These are phyloP conservation scores for Arachnomyces sp. DNA, from an alignment of 2,329 filamentous ascomycete species.

Conservation along the genomic window DNA sequence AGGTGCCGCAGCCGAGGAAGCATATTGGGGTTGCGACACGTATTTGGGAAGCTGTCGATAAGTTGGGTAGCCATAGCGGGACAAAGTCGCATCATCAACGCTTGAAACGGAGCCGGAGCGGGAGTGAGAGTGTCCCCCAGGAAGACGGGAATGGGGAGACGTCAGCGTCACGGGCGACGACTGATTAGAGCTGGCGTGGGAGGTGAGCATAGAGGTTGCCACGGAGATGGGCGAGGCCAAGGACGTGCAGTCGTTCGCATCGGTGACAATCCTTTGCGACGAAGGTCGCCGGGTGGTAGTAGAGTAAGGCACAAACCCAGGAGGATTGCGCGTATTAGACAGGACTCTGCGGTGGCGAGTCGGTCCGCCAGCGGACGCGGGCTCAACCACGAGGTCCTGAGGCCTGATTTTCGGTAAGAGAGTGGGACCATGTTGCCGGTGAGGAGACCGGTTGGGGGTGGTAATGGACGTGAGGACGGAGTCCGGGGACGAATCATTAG, in stretches of 20 bases:
- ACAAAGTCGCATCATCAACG: conserved; percentile 59
- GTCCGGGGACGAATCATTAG: conserved; percentile 59
- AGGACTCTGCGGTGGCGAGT: conserved; percentile 51
- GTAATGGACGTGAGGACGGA: conserved; percentile 61
- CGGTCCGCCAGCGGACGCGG: conserved; percentile 40
- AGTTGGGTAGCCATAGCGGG: conserved; percentile 72
- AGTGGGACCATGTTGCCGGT: conserved; percentile 67
- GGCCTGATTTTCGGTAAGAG: conserved; percentile 78
- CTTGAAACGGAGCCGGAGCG: conserved; percentile 61
- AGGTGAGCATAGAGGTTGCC: conserved; percentile 24
- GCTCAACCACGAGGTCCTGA: conserved; percentile 71
- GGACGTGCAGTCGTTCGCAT: conserved; percentile 37
- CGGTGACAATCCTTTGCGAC: conserved; percentile 39
- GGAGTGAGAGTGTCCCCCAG: conserved; percentile 34
- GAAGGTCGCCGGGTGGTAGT: conserved; percentile 30
- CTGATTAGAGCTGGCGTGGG: conserved; percentile 39
- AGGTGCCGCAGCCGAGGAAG: conserved; percentile 1
- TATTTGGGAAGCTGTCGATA: conserved; percentile 67
- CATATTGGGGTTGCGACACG: conserved; percentile 25
- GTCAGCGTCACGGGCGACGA: conserved; percentile 57
- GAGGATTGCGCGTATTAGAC: conserved; percentile 47
- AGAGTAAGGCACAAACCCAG: conserved; percentile 45
- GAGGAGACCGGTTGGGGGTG: conserved; percentile 64
- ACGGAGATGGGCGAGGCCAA: conserved; percentile 41
- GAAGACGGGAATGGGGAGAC: conserved; percentile 34